Base-by-base conservation (phyloP, 2,329 filamentous ascomycete genomes). In the Chaetomium sp. region DNA sequence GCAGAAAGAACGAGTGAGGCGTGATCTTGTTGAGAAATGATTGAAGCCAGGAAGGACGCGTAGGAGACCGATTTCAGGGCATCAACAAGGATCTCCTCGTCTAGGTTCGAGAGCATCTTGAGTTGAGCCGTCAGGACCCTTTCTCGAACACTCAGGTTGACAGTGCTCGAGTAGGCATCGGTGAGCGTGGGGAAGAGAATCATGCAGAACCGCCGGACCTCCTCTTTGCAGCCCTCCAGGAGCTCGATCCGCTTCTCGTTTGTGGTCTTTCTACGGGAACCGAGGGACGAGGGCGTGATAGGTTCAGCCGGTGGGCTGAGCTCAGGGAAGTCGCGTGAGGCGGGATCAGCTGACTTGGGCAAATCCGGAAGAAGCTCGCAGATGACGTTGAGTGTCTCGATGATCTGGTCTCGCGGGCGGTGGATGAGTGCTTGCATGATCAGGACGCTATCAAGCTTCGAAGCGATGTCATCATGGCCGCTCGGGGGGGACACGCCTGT, bases 361-460 rank as follows among this genome's bases (percentile, higher is more conserved):
- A 94, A 81, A 57, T 86, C 88, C 1, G 94, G 93, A 42, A 99
- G 83, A 33, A 99, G 82, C 78, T 99, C 95, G 79, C 95, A 97
- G 69, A 99, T 93, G 68, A 99, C 93, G 75, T 98, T 98, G 68
- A 99, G 84, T 1, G 96, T 97, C 80, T 99, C 95, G 71, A 94
- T 95, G 21, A 99, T 91, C 77, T 99, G 95, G 70, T 99, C 96
- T 63, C 93, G 89, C 7, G 95, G 95, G 49, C 94, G 89, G 74
- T 98, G 95, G 60, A 99, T 97, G 68, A 99, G 83, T 45, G 96
- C 93, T 79, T 99, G 95, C 96, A 99, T 99, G 72, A 99, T 95
- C 54, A 99, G 87, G 62, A 98, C 94, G 74, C 93, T 97, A 77
- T 98, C 94, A 69, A 98, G 90, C 78, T 96, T 97, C 45, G 87